Conservation (phyloP, 2,329 filamentous ascomycete genomes). For the Talaromyces sp. region DNA sequence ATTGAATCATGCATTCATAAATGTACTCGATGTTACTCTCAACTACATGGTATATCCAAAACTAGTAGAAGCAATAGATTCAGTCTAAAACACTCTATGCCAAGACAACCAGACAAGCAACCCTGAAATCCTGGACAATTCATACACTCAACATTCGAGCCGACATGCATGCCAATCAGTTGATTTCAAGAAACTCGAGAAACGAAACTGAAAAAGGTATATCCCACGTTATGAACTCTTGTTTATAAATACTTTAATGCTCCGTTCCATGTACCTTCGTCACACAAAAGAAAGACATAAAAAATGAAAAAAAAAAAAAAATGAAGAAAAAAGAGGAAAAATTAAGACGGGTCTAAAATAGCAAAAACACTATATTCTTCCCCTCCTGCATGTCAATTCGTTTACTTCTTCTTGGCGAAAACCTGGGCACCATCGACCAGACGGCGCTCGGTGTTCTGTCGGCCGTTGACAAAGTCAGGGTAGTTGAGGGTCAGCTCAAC, state of each 20-base stretch:
- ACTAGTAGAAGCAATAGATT: not conserved
- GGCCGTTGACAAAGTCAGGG: slow-evolving; percentile 86
- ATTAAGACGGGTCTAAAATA: not conserved
- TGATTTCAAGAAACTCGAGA: not conserved
- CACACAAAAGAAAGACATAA: slow-evolving; percentile 3
- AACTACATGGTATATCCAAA: not conserved
- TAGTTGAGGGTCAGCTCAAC: slow-evolving; percentile 94
- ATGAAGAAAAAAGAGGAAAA: slow-evolving; percentile 7
- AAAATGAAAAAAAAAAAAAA: slow-evolving; percentile 2
- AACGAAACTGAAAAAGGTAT: slow-evolving; percentile 4
- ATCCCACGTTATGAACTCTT: slow-evolving; percentile 6
- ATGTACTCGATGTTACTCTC: not conserved
- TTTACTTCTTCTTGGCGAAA: slow-evolving; percentile 44
- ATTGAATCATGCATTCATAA: not conserved
- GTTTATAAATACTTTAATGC: slow-evolving; percentile 7
- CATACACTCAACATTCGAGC: not conserved
- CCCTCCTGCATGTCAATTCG: not conserved
- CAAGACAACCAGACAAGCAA: not conserved
- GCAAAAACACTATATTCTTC: not conserved
- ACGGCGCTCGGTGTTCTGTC: slow-evolving; percentile 58
- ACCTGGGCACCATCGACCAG: slow-evolving; percentile 58
- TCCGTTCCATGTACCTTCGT: slow-evolving; percentile 8
- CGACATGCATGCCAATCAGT: not conserved
- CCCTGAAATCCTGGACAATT: not conserved
- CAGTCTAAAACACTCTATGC: not conserved